These are phyloP conservation scores for Apiotrichum sp. DNA, from an alignment of 1,284 basidiomycete species.

Conservation along the genomic window DNA sequence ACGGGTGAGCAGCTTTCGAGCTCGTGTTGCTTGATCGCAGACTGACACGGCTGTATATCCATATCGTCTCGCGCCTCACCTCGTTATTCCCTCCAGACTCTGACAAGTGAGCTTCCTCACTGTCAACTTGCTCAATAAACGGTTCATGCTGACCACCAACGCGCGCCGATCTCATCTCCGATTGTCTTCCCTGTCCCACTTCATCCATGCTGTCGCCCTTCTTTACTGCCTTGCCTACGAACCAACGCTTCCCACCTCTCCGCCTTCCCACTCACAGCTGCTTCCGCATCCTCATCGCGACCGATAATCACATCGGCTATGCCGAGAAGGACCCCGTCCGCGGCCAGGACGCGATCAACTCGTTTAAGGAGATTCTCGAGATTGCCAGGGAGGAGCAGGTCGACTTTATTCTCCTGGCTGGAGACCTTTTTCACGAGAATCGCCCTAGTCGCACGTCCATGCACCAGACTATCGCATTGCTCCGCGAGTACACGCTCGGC, in stretches of 20 bases:
- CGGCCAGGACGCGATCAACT: slow-evolving; percentile 90
- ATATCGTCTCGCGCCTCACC: not conserved
- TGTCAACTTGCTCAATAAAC: too few species aligned
- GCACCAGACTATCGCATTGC: slow-evolving; percentile 77
- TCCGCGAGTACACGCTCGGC: slow-evolving; percentile 85
- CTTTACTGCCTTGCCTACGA: not conserved
- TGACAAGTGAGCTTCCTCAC: slow-evolving; percentile 4
- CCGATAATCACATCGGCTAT: slow-evolving; percentile 94
- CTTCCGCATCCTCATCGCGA: slow-evolving; percentile 79
- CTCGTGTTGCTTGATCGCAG: too few species aligned
- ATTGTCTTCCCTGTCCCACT: too few species aligned
- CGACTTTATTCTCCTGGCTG: slow-evolving; percentile 87
- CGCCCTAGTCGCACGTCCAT: slow-evolving; percentile 84
- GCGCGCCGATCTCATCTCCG: too few species aligned
- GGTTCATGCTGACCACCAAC: too few species aligned
- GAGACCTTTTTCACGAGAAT: slow-evolving; percentile 98
- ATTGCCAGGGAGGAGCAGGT: slow-evolving; percentile 84
- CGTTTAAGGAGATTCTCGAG: slow-evolving; percentile 88
- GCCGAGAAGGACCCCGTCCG: slow-evolving; percentile 90
- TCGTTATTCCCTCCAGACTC: slow-evolving; percentile 1
- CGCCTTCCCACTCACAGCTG: slow-evolving; percentile 28
- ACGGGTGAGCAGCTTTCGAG: too few species aligned
- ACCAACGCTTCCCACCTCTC: not conserved
- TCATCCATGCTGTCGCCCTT: not conserved
- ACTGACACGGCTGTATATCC: too few species aligned